Conservation (phyloP, 2,329 filamentous ascomycete species). For the Didymosphaeria variabile region DNA sequence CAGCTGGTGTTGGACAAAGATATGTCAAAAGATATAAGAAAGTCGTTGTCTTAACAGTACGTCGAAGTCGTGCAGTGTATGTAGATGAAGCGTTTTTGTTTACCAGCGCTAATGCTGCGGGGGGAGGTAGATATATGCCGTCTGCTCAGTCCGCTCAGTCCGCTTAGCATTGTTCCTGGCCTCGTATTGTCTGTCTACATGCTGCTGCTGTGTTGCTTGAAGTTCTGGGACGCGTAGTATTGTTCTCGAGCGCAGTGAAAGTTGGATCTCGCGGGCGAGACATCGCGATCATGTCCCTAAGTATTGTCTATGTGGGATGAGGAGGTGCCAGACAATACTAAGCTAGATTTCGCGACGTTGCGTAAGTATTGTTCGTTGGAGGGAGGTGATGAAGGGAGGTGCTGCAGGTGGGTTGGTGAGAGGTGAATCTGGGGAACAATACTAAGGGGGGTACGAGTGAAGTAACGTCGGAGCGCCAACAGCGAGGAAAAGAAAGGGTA, state of each 20-base stretch:
- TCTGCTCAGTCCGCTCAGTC: too few relatives aligned
- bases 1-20: not conserved
- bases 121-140: not conserved
- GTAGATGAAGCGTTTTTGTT: not conserved
- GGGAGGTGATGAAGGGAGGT: not conserved
- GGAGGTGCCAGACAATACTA: not conserved
- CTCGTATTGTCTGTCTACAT: not conserved
- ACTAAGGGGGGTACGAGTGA: not conserved
- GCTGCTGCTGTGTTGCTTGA: not conserved
- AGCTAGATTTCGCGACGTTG: not conserved
- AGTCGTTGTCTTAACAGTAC: not conserved
- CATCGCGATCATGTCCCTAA: not conserved
- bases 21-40: not conserved
- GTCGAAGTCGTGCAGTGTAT: not conserved
- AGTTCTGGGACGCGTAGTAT: not conserved
- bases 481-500: not conserved
- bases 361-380: not conserved
- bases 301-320: not conserved
- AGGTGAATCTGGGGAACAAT: slow-evolving; percentile 3
- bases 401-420: not conserved
- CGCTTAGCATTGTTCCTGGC: slow-evolving; percentile 2
- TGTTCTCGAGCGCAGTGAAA: too few relatives aligned
- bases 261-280: too few relatives aligned
- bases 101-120: not conserved
- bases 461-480: not conserved